Evolutionary conservation across 139 green algal species (phyloP), one percentile per base, ranked within the genome.

Genomic region (Volvox reticuliferus): DNA sequence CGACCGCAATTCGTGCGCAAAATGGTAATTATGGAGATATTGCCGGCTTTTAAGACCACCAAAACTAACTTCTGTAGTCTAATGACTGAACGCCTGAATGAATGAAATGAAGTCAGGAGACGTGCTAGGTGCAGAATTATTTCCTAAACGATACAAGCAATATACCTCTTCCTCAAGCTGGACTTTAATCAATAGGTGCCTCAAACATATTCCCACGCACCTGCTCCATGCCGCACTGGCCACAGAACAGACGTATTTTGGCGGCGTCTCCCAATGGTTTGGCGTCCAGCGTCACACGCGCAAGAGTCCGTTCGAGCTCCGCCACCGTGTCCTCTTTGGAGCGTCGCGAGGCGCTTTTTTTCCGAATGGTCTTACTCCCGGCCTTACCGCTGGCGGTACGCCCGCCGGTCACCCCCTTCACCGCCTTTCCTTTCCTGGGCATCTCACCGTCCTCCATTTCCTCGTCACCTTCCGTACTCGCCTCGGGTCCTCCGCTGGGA

Each of bases 211-310:
- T 55, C 44, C 44, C 44, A 55, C 9, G 5, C 86, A 90, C 86
- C 86, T 90, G 86, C 71, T 83, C 86, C 73, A 84, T 90, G 86
- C 86, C 86, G 73, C 86, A 90, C 30, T 90, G 71, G 18, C 86
- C 86, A 55, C 86, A 90, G 86, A 90, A 90, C 1, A 90, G 86
- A n/a, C 86, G 71, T 55, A 90, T 36, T 22, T 20, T 14, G 9
- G 28, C 9, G 1, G 86, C 73, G 9, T 69, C 86, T 0, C 17
- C 26, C 86, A 90, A 69, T 32, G 85, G 85, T 16, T 12, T 37
- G 2, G 17, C 83, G 67, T 17, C n/a, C 14, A 88, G 67, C 0
- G 35, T 69, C 24, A 88, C 83, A 12, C 67, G 22, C 26, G 83
- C 22, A 1, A 88, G 24, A 2, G 83, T 68, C 67, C 1, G 1